These are phyloP conservation scores for Epipyxis sp. DNA, from an alignment of 108 stramenopile species.

Conservation along the genomic window DNA sequence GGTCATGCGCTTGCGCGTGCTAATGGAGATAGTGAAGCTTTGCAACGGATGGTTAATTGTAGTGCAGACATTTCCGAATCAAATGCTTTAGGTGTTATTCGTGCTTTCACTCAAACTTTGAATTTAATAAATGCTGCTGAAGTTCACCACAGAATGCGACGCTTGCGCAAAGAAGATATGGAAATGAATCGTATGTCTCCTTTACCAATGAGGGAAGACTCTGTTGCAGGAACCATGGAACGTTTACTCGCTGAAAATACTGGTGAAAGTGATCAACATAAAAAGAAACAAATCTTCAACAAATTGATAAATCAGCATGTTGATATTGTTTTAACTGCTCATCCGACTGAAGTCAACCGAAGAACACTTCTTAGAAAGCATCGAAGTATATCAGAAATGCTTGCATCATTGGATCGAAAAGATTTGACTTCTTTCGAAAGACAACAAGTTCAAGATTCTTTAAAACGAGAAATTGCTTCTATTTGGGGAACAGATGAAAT, in stretches of 20 bases:
- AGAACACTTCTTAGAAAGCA: slow-evolving; percentile 71
- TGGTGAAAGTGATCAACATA: slow-evolving; percentile 56
- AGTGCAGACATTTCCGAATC: not conserved
- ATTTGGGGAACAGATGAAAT: slow-evolving; percentile 64
- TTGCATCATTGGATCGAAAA: slow-evolving; percentile 47
- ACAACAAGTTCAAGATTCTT: slow-evolving; percentile 56
- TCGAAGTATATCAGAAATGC: slow-evolving; percentile 38
- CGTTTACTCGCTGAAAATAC: slow-evolving; percentile 58
- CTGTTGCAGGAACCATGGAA: slow-evolving; percentile 50
- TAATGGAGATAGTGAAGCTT: not conserved
- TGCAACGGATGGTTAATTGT: not conserved
- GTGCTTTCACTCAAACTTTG: slow-evolving; percentile 55
- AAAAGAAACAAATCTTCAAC: slow-evolving; percentile 69
- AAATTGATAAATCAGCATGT: slow-evolving; percentile 76
- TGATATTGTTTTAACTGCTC: slow-evolving; percentile 92
- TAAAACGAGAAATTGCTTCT: slow-evolving; percentile 59
- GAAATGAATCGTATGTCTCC: slow-evolving; percentile 23
- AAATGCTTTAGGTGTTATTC: not conserved
- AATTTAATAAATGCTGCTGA: slow-evolving; percentile 55
- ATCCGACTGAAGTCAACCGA: slow-evolving; percentile 95
- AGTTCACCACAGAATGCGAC: slow-evolving; percentile 45
- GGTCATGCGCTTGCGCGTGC: not conserved
- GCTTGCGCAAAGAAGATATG: slow-evolving; percentile 6
- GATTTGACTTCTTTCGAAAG: slow-evolving; percentile 63
- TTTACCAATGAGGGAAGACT: slow-evolving; percentile 48